Evolutionary conservation across 768 basidiomycete genomes (phyloP).

Genomic region (Boletus reticuloceps): DNA sequence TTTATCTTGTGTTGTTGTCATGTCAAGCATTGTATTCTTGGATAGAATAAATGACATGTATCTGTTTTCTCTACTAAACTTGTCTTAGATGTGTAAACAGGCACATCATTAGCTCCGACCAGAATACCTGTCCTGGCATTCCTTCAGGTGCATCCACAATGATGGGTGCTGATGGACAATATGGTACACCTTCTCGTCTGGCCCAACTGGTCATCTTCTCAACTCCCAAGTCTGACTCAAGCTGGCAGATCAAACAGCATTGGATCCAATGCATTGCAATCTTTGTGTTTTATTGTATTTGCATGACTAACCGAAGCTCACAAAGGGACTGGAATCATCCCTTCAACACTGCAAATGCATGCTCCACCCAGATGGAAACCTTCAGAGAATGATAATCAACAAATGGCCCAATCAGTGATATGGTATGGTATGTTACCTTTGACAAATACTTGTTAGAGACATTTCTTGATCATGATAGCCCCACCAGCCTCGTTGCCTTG

Average conservation of each 20-base stretch:
- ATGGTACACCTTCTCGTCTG: too few species aligned
- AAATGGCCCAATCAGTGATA: too few species aligned
- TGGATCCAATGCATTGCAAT: neutral
- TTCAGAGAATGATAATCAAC: neutral
- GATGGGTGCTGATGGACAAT: too few species aligned
- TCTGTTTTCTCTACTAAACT: too few species aligned
- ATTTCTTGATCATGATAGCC: neutral
- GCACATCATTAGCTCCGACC: too few species aligned
- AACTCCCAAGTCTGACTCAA: neutral
- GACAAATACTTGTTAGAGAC: neutral
- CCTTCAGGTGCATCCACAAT: too few species aligned
- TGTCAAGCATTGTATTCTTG: too few species aligned
- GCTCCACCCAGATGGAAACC: neutral
- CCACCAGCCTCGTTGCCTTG: too few species aligned
- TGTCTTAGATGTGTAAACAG: too few species aligned
- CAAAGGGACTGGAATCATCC: neutral
- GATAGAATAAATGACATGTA: too few species aligned
- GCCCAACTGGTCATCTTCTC: neutral
- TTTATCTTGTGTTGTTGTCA: too few species aligned
- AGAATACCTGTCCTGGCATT: too few species aligned
- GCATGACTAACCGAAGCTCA: neutral
- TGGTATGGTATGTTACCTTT: neutral
- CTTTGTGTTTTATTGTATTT: neutral
- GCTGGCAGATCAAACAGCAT: neutral
- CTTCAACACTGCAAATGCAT: neutral